These are phyloP conservation scores for Pleurotus tuber-regium DNA, from an alignment of 768 basidiomycete species.

Conservation along the genomic window DNA sequence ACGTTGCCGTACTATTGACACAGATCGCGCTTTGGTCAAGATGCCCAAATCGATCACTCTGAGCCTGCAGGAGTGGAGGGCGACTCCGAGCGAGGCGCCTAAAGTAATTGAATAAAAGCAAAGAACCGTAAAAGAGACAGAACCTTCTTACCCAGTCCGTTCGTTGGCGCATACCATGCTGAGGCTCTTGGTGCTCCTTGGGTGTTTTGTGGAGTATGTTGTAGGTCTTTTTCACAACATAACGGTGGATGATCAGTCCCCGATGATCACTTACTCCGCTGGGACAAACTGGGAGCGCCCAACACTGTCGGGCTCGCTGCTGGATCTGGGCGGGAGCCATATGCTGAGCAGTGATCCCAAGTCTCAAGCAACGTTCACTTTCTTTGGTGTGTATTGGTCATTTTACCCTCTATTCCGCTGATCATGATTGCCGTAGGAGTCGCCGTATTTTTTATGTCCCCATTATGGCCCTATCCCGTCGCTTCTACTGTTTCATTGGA, in stretches of 20 bases:
- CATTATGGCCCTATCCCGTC: conserved; percentile 16
- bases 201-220: not conserved
- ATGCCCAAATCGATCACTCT: too few species aligned
- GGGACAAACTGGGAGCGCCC: not conserved
- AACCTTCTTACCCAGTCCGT: too few species aligned
- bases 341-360: conserved; percentile 4
- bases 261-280: not conserved
- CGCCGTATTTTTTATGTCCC: conserved; percentile 14
- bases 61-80: too few species aligned
- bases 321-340: conserved; percentile 14
- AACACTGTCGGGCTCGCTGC: conserved; percentile 1
- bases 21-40: too few species aligned
- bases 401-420: not conserved
- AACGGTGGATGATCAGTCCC: not conserved
- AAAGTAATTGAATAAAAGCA: too few species aligned
- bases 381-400: conserved; percentile 12
- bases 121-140: too few species aligned
- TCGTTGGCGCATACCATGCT: too few species aligned
- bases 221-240: not conserved
- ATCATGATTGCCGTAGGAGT: conserved; percentile 6
- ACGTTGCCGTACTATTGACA: too few species aligned
- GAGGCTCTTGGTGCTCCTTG: not conserved
- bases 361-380: conserved; percentile 13
- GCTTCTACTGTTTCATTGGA: conserved; percentile 11
- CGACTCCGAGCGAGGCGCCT: too few species aligned